These are phyloP conservation scores for Diplodia seriata DNA, from an alignment of 2,329 filamentous ascomycete species.

Conservation along the genomic window DNA sequence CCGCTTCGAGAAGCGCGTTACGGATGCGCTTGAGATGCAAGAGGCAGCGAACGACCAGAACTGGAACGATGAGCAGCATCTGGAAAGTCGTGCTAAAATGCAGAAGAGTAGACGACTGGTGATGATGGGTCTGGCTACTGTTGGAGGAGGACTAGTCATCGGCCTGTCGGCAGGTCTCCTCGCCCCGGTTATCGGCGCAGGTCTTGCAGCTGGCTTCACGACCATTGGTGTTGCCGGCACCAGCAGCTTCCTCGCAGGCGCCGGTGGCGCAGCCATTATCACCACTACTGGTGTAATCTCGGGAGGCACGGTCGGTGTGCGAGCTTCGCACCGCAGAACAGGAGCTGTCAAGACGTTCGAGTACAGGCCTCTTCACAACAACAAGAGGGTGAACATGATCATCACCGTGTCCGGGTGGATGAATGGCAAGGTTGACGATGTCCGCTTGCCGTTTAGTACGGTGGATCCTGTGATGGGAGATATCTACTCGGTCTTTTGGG, in stretches of 20 bases:
- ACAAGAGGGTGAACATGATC: conserved; percentile 95
- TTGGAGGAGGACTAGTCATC: conserved; percentile 93
- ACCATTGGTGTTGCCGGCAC: conserved; percentile 94
- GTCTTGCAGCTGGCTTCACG: conserved; percentile 91
- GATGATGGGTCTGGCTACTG: conserved; percentile 96
- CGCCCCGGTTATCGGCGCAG: conserved; percentile 91
- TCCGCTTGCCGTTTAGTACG: conserved; percentile 92
- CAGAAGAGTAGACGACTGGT: conserved; percentile 84
- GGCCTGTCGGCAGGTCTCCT: conserved; percentile 90
- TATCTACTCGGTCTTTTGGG: conserved; percentile 95
- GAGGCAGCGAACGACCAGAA: conserved; percentile 93
- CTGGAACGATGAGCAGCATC: conserved; percentile 96
- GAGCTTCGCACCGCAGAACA: conserved; percentile 84
- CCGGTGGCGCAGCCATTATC: conserved; percentile 91
- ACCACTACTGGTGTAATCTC: conserved; percentile 87
- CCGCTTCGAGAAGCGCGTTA: conserved; percentile 95
- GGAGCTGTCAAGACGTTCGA: conserved; percentile 96
- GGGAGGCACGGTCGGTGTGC: conserved; percentile 83
- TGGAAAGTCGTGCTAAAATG: conserved; percentile 82
- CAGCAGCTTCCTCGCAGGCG: conserved; percentile 84
- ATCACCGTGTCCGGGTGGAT: conserved; percentile 97
- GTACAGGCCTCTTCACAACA: conserved; percentile 95
- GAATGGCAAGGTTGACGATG: conserved; percentile 96
- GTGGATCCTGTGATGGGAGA: conserved; percentile 98
- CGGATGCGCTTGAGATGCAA: conserved; percentile 97